Conservation (phyloP, 176 grass and related monocot species). For the Oryza punctata region DNA sequence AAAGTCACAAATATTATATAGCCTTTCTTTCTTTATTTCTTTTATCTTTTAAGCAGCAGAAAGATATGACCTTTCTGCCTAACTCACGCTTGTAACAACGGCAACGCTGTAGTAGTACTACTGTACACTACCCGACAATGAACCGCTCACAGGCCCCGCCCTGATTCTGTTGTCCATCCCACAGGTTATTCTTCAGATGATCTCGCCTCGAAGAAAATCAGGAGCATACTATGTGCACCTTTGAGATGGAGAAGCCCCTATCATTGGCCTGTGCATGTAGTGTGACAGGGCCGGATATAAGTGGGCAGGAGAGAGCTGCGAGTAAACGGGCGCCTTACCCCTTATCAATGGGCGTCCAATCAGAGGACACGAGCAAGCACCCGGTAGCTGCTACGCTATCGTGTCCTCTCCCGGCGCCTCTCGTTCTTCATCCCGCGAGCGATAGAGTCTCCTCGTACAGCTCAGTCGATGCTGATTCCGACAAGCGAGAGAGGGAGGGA, state of each 20-base stretch:
- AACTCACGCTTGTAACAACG: background rate
- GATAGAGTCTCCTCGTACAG: background rate
- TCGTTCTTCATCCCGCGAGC: too few species aligned
- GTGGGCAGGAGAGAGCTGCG: too few species aligned
- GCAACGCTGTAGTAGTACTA: background rate
- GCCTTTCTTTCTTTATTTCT: background rate
- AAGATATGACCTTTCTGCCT: too few species aligned
- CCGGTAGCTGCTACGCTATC: background rate
- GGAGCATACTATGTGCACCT: background rate
- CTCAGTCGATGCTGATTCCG: background rate
- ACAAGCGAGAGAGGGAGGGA: background rate
- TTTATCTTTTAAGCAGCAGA: too few species aligned
- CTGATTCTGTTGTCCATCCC: background rate
- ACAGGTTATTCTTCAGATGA: background rate
- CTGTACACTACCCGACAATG: background rate
- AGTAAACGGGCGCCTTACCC: background rate
- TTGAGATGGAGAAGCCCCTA: too few species aligned
- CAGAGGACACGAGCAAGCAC: background rate
- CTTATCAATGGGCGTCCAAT: background rate
- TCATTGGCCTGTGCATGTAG: background rate
- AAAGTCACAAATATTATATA: too few species aligned
- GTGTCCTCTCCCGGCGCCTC: conserved; percentile 18
- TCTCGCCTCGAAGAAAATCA: background rate
- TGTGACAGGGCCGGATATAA: background rate
- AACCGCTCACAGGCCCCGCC: background rate